Conservation (phyloP, 176 grass and related monocot genomes). For the Ensete ventricosum region DNA sequence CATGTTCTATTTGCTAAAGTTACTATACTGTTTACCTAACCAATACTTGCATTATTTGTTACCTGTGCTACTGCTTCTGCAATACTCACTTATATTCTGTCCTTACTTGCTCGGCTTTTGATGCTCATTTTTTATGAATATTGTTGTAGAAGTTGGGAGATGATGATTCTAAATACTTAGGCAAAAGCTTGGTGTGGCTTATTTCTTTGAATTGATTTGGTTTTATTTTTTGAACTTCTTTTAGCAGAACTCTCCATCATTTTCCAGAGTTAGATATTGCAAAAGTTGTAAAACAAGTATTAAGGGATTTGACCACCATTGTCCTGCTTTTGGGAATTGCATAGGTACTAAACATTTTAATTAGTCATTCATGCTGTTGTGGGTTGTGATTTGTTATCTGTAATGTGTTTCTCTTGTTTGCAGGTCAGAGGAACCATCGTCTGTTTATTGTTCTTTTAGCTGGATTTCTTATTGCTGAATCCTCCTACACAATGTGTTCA, state of each 20-base stretch:
- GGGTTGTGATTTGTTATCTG: constrained; percentile 15
- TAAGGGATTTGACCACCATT: constrained; percentile 90
- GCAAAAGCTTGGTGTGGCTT: not conserved
- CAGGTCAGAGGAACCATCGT: constrained; percentile 80
- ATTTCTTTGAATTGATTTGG: not conserved
- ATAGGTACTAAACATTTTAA: constrained; percentile 45
- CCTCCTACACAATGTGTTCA: constrained; percentile 89
- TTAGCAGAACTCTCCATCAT: constrained; percentile 50
- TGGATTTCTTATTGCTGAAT: constrained; percentile 89
- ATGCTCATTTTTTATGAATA: not conserved
- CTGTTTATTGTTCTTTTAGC: constrained; percentile 84
- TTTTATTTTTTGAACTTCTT: constrained; percentile 18
- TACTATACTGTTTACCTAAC: too few species aligned
- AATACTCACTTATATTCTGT: not conserved
- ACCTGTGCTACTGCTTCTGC: not conserved
- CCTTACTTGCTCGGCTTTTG: too few species aligned
- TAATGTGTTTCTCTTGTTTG: constrained; percentile 24
- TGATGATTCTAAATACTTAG: not conserved
- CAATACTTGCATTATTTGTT: too few species aligned
- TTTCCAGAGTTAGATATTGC: constrained; percentile 72
- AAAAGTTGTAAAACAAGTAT: constrained; percentile 61
- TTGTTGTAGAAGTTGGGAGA: not conserved
- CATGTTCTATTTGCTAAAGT: too few species aligned
- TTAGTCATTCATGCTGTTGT: not conserved
- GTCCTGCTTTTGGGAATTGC: constrained; percentile 92